phyloP scores from a whole-genome alignment of 2,329 filamentous ascomycete species.

The Dothideomycetidae sp. region DNA sequence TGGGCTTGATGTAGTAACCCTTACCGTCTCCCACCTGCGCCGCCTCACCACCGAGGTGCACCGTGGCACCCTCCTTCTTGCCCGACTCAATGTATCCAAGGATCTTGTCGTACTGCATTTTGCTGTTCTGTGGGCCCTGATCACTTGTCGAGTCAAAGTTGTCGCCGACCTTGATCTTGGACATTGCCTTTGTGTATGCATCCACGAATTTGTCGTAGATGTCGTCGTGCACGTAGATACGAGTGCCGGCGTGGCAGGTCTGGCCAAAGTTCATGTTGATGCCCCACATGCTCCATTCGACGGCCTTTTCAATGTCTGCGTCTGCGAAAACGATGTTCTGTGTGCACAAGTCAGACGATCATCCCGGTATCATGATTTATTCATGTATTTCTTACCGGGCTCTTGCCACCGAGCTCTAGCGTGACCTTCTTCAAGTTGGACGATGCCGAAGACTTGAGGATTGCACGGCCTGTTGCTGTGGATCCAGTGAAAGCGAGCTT shows the following conservation, averaged over 20 bases:
- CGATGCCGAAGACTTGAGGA: constrained; percentile 58
- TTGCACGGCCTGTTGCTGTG: constrained; percentile 52
- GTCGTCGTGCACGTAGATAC: constrained; percentile 42
- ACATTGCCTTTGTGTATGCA: constrained; percentile 39
- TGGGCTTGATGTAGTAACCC: constrained; percentile 10
- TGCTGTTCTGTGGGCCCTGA: constrained; percentile 61
- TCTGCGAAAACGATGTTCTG: too few relatives aligned
- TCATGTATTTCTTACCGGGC: too few relatives aligned
- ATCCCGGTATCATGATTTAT: too few relatives aligned
- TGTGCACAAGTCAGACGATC: constrained; percentile 33
- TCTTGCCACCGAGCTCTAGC: constrained; percentile 44
- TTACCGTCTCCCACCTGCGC: constrained; percentile 1
- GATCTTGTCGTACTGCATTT: constrained; percentile 49
- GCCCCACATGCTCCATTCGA: constrained; percentile 48
- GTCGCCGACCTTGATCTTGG: constrained; percentile 51
- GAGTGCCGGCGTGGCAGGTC: constrained; percentile 44
- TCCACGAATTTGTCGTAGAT: constrained; percentile 50
- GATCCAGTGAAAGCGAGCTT: constrained; percentile 68
- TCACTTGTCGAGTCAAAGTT: constrained; percentile 55
- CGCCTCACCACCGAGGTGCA: constrained; percentile 3
- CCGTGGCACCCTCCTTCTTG: constrained; percentile 6
- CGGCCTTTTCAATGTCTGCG: constrained; percentile 40
- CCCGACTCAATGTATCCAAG: constrained; percentile 4
- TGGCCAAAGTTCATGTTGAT: constrained; percentile 44
- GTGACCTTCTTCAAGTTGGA: constrained; percentile 46